phyloP scores from a whole-genome alignment of 495 filamentous ascomycete species.

The Lasiosphaeria hispida region DNA sequence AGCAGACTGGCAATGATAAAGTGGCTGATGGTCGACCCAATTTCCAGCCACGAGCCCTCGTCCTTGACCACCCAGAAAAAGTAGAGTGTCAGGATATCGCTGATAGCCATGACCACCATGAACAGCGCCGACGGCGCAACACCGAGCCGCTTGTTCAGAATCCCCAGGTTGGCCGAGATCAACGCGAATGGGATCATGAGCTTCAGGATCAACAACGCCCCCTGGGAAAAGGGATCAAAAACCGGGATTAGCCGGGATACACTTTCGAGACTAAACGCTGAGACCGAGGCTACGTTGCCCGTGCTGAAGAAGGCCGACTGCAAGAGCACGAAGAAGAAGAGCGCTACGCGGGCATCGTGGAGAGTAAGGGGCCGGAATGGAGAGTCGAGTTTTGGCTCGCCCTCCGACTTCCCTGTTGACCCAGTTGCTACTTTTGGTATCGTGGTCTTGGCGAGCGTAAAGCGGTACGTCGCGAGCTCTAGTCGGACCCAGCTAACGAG shows the following conservation, averaged over 20 bases:
- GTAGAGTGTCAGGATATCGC: constrained; percentile 89
- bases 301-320: constrained; percentile 97
- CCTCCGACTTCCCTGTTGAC: constrained; percentile 27
- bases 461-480: constrained; percentile 74
- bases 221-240: constrained; percentile 92
- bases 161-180: constrained; percentile 88
- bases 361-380: constrained; percentile 72
- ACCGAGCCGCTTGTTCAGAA: constrained; percentile 81
- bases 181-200: constrained; percentile 91
- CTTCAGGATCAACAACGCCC: constrained; percentile 82
- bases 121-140: constrained; percentile 83
- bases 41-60: constrained; percentile 96
- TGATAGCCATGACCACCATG: constrained; percentile 90
- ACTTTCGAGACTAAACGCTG: constrained; percentile 89
- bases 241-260: constrained; percentile 89
- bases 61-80: constrained; percentile 98
- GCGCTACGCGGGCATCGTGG: constrained; percentile 76
- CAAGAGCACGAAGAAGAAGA: constrained; percentile 93
- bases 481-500: constrained; percentile 87
- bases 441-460: constrained; percentile 27
- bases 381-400: constrained; percentile 23
- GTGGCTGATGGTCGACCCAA: constrained; percentile 91
- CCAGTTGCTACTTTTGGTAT: constrained; percentile 27
- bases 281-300: constrained; percentile 92
- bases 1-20: constrained; percentile 88